Evolutionary conservation across 2,329 filamentous ascomycete genomes (phyloP).

Genomic region (Neoarthrinium moseri): DNA sequence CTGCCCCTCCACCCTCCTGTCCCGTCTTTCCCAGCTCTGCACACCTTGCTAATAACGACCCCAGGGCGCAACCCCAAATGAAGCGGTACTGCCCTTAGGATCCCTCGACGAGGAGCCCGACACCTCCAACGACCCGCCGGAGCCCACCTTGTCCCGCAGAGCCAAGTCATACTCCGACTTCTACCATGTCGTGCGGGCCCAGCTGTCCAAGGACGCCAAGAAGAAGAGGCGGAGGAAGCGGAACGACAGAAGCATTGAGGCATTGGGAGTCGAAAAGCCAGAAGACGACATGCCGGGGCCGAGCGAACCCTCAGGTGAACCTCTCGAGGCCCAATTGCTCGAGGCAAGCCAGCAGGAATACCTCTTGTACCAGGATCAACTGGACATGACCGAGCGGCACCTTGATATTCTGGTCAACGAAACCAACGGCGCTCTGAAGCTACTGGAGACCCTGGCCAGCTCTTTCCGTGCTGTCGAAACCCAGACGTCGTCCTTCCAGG

Average conservation of each 20-base stretch:
- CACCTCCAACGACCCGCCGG: conserved; percentile 58
- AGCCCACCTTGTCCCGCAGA: conserved; percentile 63
- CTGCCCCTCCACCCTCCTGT: neutral
- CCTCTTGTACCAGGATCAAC: conserved; percentile 77
- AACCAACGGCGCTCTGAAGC: conserved; percentile 71
- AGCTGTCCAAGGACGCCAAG: conserved; percentile 50
- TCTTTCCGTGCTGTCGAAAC: conserved; percentile 86
- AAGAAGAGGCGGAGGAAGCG: conserved; percentile 36
- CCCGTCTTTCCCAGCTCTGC: conserved; percentile 15
- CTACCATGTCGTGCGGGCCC: conserved; percentile 60
- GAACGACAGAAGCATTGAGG: conserved; percentile 49
- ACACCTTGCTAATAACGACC: conserved; percentile 14
- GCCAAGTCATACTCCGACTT: conserved; percentile 80
- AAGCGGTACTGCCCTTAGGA: conserved; percentile 54
- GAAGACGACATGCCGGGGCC: conserved; percentile 17
- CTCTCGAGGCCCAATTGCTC: conserved; percentile 64
- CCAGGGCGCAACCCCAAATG: conserved; percentile 54
- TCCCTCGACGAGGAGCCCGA: conserved; percentile 58
- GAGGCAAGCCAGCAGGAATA: conserved; percentile 85
- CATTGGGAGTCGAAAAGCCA: conserved; percentile 38
- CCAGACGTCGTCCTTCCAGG: conserved; percentile 90
- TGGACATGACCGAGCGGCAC: conserved; percentile 77
- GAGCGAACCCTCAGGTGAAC: conserved; percentile 16
- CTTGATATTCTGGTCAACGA: conserved; percentile 76
- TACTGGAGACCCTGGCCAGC: conserved; percentile 76